Percentiles rank a stretch among this genome's conserved stretches.
These are phyloP conservation scores for Calonectria pauciramosa DNA, from an alignment of 2,329 filamentous ascomycete genomes.

Conservation along the genomic window DNA sequence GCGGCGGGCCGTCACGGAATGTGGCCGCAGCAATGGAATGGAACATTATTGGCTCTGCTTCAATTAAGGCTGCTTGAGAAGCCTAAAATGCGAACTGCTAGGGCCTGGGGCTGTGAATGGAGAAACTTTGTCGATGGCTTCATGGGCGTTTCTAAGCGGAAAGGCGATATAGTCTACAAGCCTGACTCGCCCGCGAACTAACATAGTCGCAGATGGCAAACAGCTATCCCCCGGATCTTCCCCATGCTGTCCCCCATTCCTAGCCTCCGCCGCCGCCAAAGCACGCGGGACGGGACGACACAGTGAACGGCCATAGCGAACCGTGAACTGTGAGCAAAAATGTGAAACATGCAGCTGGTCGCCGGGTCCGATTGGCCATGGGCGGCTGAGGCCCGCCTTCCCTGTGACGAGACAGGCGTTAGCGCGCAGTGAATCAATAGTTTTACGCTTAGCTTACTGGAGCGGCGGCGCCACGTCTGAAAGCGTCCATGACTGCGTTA, in stretches of 20 bases:
- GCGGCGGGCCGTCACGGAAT: constrained; percentile 1
- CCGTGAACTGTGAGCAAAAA: neutral
- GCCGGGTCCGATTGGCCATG: neutral
- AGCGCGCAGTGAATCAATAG: neutral
- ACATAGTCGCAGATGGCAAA: neutral
- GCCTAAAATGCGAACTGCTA: neutral
- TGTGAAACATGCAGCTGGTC: neutral
- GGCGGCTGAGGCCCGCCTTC: neutral
- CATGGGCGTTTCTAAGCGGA: neutral
- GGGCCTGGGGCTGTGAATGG: neutral
- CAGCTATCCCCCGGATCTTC: neutral
- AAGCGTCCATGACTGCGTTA: neutral
- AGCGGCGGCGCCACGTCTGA: neutral
- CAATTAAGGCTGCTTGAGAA: neutral
- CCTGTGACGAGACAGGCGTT: constrained; percentile 5
- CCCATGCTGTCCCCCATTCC: neutral
- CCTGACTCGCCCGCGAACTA: neutral
- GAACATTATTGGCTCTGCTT: neutral
- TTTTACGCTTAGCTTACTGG: neutral
- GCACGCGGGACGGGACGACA: constrained; percentile 7
- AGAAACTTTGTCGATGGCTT: no score
- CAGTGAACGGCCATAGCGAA: neutral
- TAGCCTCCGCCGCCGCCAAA: neutral
- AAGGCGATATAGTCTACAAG: neutral
- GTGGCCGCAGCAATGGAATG: neutral